These are phyloP conservation scores for Pseudopyrenochaeta lycopersici DNA, from an alignment of 2,329 filamentous ascomycete species.

Conservation along the genomic window DNA sequence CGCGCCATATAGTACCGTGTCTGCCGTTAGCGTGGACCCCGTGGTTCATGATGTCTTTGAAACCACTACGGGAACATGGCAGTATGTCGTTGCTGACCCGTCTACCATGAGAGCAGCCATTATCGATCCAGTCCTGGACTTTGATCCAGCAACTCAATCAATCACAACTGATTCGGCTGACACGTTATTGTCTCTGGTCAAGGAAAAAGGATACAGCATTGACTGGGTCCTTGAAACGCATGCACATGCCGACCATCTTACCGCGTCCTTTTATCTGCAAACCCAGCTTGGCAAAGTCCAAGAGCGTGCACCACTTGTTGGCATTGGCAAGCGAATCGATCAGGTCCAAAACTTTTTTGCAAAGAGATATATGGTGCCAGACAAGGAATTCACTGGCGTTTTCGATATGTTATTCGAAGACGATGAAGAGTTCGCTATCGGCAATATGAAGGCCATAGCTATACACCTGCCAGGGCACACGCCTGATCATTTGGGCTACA, in stretches of 20 bases:
- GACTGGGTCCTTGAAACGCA: conserved; percentile 69
- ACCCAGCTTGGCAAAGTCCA: conserved; percentile 46
- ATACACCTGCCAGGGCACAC: conserved; percentile 69
- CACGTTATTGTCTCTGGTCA: conserved; percentile 56
- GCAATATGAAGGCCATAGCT: conserved; percentile 55
- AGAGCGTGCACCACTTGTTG: conserved; percentile 53
- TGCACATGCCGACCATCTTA: conserved; percentile 68
- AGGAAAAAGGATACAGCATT: conserved; percentile 58
- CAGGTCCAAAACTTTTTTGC: conserved; percentile 63
- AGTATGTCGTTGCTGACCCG: conserved; percentile 68
- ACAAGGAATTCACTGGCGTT: conserved; percentile 54
- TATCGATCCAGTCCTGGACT: conserved; percentile 71
- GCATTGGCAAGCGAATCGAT: conserved; percentile 65
- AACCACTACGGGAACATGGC: conserved; percentile 62
- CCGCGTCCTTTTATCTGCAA: conserved; percentile 67
- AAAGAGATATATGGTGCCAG: conserved; percentile 57
- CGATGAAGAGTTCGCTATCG: conserved; percentile 63
- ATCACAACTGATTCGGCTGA: conserved; percentile 65
- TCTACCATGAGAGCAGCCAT: conserved; percentile 60
- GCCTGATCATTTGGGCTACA: conserved; percentile 68
- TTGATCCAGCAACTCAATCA: conserved; percentile 54
- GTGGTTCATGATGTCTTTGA: conserved; percentile 47
- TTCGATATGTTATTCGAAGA: conserved; percentile 66
- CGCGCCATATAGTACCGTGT: background rate
- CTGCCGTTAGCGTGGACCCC: conserved; percentile 6